phyloP scores from a whole-genome alignment of 805 yeast genomes.

The Wickerhamomyces chambardii region DNA sequence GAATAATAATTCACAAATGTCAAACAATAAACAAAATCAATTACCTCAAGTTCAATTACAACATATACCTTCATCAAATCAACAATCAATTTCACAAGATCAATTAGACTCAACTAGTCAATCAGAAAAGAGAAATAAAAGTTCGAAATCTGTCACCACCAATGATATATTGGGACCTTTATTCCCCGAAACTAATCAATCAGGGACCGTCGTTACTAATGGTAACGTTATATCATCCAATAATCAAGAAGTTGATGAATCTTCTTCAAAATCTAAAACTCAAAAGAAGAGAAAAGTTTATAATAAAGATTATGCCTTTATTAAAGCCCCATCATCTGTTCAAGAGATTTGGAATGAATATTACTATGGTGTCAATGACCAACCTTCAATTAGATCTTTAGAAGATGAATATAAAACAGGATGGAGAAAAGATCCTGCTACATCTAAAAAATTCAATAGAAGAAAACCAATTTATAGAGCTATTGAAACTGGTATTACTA shows the following conservation, averaged over 20 bases:
- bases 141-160: not conserved
- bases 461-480: conserved; percentile 47
- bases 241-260: not conserved
- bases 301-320: conserved; percentile 25
- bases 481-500: conserved; percentile 36
- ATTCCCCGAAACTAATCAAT: too few relatives aligned
- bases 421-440: conserved; percentile 49
- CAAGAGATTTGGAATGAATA: conserved; percentile 51
- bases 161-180: not conserved
- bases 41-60: too few relatives aligned
- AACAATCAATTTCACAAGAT: conserved; percentile 1
- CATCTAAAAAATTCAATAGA: conserved; percentile 42
- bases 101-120: conserved; percentile 4
- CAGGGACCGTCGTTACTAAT: too few relatives aligned
- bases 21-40: too few relatives aligned
- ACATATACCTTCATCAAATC: conserved; percentile 1
- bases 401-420: conserved; percentile 40
- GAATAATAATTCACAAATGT: too few relatives aligned
- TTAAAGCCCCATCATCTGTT: conserved; percentile 35
- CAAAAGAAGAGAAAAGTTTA: conserved; percentile 18
- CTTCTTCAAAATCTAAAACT: conserved; percentile 1
- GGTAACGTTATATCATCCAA: too few relatives aligned
- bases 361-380: conserved; percentile 38
- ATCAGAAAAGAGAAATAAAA: not conserved
- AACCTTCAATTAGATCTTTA: conserved; percentile 41